Percentiles rank a stretch among this genome's conserved stretches.
Conservation (phyloP, 768 basidiomycete genomes). For the Sistotremastrum suecicum region DNA sequence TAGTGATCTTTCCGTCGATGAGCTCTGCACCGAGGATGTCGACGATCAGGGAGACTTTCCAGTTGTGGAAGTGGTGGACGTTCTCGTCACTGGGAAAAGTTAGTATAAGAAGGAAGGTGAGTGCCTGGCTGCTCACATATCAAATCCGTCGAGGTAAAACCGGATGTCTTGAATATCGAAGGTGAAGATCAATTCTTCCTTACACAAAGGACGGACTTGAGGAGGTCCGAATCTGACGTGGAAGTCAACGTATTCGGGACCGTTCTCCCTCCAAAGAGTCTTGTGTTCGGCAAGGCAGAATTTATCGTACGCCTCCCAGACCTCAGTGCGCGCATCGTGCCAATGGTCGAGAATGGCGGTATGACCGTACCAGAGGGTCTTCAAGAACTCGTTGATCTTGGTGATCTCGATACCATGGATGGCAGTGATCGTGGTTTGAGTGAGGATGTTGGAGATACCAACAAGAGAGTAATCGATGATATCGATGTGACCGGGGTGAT, state of each 20-base stretch:
- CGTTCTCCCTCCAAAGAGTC: conserved; percentile 4
- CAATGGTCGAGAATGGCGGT: background rate
- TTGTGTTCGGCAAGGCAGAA: conserved; percentile 12
- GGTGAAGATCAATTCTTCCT: conserved; percentile 13
- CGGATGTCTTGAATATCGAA: conserved; percentile 7
- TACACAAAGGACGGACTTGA: conserved; percentile 10
- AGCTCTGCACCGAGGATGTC: conserved; percentile 11
- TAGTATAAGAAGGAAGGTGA: background rate
- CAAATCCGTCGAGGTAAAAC: conserved; percentile 3
- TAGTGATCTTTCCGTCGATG: conserved; percentile 9
- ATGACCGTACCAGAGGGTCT: conserved; percentile 1
- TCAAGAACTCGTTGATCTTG: conserved; percentile 4
- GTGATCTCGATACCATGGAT: conserved; percentile 4
- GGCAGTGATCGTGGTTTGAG: conserved; percentile 1
- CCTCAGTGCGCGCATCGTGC: background rate
- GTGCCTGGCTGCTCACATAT: background rate
- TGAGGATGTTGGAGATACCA: conserved; percentile 4
- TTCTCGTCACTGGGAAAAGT: background rate
- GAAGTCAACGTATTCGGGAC: conserved; percentile 7
- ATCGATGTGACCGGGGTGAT: conserved; percentile 6
- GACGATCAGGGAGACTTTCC: conserved; percentile 15
- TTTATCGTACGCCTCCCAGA: background rate
- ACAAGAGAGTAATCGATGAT: conserved; percentile 13
- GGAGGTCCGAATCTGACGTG: conserved; percentile 13
- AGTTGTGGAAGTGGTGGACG: conserved; percentile 3